phyloP scores from a whole-genome alignment of 2,329 filamentous ascomycete genomes.

The Fusarium buharicum region DNA sequence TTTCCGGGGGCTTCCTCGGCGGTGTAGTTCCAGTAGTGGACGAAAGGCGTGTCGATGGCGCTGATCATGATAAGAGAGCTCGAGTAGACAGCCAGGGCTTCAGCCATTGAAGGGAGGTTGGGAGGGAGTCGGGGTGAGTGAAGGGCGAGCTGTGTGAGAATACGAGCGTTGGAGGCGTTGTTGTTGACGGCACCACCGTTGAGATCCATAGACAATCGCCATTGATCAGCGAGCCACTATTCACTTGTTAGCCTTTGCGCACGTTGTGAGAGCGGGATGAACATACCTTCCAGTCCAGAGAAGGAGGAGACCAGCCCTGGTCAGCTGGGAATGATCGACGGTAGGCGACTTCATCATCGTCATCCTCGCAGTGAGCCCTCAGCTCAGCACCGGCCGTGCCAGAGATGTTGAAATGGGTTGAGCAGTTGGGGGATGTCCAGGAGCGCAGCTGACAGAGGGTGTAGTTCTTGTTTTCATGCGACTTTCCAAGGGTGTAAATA shows the following conservation, averaged over 20 bases:
- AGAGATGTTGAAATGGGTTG: conserved; percentile 68
- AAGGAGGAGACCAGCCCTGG: conserved; percentile 48
- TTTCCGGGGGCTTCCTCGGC: conserved; percentile 28
- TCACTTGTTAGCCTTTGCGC: conserved; percentile 6
- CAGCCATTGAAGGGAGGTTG: conserved; percentile 73
- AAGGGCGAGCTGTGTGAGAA: conserved; percentile 65
- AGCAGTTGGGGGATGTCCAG: conserved; percentile 72
- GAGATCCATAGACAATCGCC: conserved; percentile 65
- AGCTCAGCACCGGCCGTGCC: conserved; percentile 69
- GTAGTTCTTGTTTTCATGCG: conserved; percentile 58
- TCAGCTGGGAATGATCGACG: conserved; percentile 51
- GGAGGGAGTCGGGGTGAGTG: conserved; percentile 55
- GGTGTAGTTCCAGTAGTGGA: conserved; percentile 63
- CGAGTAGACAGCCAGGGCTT: conserved; percentile 76
- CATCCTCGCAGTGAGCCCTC: conserved; percentile 69
- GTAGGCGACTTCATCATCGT: conserved; percentile 65
- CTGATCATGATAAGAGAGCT: conserved; percentile 73
- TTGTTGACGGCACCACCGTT: conserved; percentile 64
- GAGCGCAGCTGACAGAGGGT: conserved; percentile 75
- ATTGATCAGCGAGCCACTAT: conserved; percentile 62
- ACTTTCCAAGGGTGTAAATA: conserved; percentile 74
- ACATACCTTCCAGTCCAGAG: conserved; percentile 61
- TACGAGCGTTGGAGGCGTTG: conserved; percentile 68
- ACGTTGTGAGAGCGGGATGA: rapidly evolving
- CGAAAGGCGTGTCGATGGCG: conserved; percentile 68